These are phyloP conservation scores for Setomelanomma holmii DNA, from an alignment of 2,329 filamentous ascomycete species.

Conservation along the genomic window DNA sequence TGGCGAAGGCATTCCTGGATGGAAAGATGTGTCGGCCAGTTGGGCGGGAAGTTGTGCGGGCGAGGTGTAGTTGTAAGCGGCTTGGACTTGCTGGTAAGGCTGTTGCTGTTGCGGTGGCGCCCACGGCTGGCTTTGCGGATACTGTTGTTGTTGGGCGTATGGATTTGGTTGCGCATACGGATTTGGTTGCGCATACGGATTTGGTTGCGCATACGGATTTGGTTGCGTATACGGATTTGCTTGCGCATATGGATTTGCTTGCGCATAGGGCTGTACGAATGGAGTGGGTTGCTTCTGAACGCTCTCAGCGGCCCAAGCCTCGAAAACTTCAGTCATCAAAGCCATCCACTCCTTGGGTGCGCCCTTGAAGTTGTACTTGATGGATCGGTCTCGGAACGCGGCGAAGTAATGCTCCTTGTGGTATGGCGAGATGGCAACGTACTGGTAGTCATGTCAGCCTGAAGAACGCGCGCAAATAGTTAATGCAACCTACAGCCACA, in stretches of 20 bases:
- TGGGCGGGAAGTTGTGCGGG: constrained; percentile 3
- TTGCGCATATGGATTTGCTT: constrained; percentile 9
- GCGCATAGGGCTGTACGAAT: constrained; percentile 7
- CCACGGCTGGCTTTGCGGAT: constrained; percentile 7
- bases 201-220: constrained; percentile 7
- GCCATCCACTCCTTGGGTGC: constrained; percentile 41
- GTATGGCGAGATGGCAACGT: constrained; percentile 44
- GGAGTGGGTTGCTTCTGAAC: constrained; percentile 24
- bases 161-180: constrained; percentile 4
- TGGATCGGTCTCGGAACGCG: constrained; percentile 38
- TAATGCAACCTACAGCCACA: constrained; percentile 41
- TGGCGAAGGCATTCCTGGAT: constrained; percentile 18
- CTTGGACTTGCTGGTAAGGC: constrained; percentile 9
- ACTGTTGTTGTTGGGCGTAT: constrained; percentile 11
- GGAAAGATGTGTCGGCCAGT: constrained; percentile 3
- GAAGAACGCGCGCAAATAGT: too few relatives aligned
- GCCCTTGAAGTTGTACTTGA: constrained; percentile 45
- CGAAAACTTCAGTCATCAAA: constrained; percentile 43
- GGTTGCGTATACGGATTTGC: constrained; percentile 19
- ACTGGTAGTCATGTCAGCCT: constrained; percentile 22
- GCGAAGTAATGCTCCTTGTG: constrained; percentile 43
- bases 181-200: constrained; percentile 6
- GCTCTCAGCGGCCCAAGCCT: constrained; percentile 37
- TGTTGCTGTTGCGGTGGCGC: constrained; percentile 7
- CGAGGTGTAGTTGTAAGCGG: constrained; percentile 12